Evolutionary conservation across 495 filamentous ascomycete species (phyloP).

Genomic region (Neurospora discreta): DNA sequence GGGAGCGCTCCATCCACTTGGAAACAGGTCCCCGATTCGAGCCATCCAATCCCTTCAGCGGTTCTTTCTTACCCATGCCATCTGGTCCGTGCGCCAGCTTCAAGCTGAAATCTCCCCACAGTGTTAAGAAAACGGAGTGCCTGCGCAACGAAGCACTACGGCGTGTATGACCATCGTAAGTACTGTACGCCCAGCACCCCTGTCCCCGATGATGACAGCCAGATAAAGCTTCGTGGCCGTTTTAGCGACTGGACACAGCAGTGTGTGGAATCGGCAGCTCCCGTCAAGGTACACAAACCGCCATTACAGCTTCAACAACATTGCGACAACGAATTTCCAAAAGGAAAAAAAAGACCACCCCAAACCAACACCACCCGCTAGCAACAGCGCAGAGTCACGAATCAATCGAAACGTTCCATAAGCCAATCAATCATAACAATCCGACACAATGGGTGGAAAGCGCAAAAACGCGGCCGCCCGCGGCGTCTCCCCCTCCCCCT

Average conservation of each 20-base stretch:
- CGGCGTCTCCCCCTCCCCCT: slow-evolving; percentile 6
- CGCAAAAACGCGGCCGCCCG: slow-evolving; percentile 11
- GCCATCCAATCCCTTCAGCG: background rate
- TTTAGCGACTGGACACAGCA: slow-evolving; percentile 6
- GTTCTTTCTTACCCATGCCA: background rate
- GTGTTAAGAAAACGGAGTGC: background rate
- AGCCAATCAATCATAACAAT: background rate
- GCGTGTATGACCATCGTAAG: background rate
- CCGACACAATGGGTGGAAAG: slow-evolving; percentile 27
- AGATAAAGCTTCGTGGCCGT: slow-evolving; percentile 28
- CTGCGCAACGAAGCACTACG: background rate
- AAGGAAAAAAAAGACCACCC: too few species aligned
- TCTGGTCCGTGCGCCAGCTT: background rate
- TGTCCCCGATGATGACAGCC: slow-evolving; percentile 1
- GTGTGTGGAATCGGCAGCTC: background rate
- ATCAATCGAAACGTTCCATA: too few species aligned
- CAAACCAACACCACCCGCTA: too few species aligned
- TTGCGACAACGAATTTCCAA: background rate
- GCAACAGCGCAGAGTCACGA: too few species aligned
- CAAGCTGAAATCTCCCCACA: background rate
- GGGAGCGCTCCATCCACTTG: background rate
- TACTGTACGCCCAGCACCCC: background rate
- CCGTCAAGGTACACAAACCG: background rate
- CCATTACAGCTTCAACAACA: background rate
- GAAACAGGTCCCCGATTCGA: background rate